Evolutionary conservation across 2,329 filamentous ascomycete species (phyloP).

Genomic region (Ramularia collo-cygni): DNA sequence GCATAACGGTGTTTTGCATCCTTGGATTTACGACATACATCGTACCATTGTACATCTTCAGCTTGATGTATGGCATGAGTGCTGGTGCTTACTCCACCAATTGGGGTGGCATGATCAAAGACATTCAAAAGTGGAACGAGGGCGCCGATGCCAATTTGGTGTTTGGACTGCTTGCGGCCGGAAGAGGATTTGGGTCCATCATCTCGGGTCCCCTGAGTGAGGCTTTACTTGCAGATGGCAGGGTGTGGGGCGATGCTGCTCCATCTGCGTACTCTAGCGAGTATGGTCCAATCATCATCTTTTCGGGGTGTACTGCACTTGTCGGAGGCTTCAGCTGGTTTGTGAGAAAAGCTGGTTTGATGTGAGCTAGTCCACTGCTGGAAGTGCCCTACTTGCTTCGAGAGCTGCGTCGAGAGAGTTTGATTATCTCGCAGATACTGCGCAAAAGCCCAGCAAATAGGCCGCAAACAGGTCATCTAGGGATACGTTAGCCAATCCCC

Average conservation of each 20-base stretch:
- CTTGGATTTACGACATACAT: slow-evolving; percentile 41
- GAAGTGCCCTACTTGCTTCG: too few relatives aligned
- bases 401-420: too few relatives aligned
- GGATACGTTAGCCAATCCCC: too few relatives aligned
- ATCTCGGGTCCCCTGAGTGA: slow-evolving; percentile 48
- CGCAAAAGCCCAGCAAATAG: too few relatives aligned
- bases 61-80: slow-evolving; percentile 37
- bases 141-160: slow-evolving; percentile 41
- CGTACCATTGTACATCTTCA: slow-evolving; percentile 37
- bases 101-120: slow-evolving; percentile 26
- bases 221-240: slow-evolving; percentile 32
- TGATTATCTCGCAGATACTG: too few relatives aligned
- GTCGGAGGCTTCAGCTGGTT: slow-evolving; percentile 16
- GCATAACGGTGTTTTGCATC: slow-evolving; percentile 35
- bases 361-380: too few relatives aligned
- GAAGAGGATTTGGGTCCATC: slow-evolving; percentile 46
- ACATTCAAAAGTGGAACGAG: slow-evolving; percentile 16
- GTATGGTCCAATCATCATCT: slow-evolving; percentile 37
- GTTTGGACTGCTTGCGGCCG: slow-evolving; percentile 43
- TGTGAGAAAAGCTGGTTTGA: slow-evolving; percentile 13
- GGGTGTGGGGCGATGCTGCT: slow-evolving; percentile 14
- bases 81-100: slow-evolving; percentile 35
- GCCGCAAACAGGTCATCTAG: too few relatives aligned
- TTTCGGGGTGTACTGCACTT: slow-evolving; percentile 30
- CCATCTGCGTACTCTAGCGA: slow-evolving; percentile 35